Conservation (phyloP, 306 rosid species). For the Inga laurina region DNA sequence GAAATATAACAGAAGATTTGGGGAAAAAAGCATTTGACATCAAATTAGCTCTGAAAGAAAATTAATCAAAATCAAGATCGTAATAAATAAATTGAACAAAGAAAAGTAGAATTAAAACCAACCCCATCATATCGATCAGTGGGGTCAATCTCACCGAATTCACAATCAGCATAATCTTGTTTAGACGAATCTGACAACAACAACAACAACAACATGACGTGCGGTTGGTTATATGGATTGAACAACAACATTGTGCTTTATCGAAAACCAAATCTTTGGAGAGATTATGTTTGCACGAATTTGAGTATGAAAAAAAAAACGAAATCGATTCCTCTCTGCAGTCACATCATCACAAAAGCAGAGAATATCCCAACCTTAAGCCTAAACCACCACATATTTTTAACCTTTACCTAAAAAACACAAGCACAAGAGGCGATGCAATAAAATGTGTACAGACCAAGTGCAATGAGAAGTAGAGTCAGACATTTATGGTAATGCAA, state of each 20-base stretch:
- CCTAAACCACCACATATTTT: background rate
- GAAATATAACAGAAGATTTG: background rate
- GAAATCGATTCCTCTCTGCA: too few species aligned
- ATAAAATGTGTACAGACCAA: background rate
- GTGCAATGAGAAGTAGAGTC: background rate
- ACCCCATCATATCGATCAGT: conserved; percentile 93
- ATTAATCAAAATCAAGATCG: background rate
- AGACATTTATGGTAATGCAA: background rate
- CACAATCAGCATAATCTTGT: conserved; percentile 62
- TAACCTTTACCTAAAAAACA: background rate
- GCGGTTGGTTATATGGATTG: too few species aligned
- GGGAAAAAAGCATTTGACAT: conserved; percentile 10
- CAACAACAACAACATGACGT: too few species aligned
- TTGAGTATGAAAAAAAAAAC: too few species aligned
- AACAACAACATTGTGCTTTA: too few species aligned
- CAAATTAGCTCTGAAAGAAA: background rate
- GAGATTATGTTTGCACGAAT: too few species aligned
- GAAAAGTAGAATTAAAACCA: conserved; percentile 30
- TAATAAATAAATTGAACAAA: background rate
- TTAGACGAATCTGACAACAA: conserved; percentile 37
- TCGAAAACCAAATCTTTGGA: too few species aligned
- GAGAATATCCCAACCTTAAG: background rate
- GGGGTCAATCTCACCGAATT: conserved; percentile 89
- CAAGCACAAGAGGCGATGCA: background rate
- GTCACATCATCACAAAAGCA: too few species aligned